Evolutionary conservation across 441 rosid species (phyloP).

Genomic region (Eruca vesicaria): DNA sequence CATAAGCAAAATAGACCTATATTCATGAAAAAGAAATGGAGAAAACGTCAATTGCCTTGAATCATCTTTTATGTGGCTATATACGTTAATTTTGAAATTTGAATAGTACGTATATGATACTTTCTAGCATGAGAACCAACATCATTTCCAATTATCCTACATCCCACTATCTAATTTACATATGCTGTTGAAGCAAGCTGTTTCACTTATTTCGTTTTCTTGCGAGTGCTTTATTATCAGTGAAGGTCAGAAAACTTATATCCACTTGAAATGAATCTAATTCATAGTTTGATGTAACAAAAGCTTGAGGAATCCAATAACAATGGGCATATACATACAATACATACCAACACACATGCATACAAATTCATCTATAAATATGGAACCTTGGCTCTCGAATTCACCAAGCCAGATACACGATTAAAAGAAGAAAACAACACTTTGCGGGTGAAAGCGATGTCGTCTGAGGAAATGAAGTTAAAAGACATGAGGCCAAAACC

Average conservation of each 20-base stretch:
- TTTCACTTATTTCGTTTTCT: not conserved
- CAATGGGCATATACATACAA: not conserved
- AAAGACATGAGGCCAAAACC: not conserved
- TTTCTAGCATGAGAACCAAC: not conserved
- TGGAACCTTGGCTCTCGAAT: not conserved
- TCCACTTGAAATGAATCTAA: conserved; percentile 28
- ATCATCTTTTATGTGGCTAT: no score
- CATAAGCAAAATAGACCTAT: no score
- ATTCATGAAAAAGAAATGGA: no score
- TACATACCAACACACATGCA: not conserved
- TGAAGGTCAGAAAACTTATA: not conserved
- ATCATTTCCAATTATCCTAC: not conserved
- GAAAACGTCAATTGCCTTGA: no score
- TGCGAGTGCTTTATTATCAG: not conserved
- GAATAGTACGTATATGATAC: not conserved
- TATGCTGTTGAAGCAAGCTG: not conserved
- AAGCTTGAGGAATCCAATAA: conserved; percentile 17
- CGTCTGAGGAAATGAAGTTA: not conserved
- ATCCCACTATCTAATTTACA: not conserved
- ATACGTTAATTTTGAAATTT: not conserved
- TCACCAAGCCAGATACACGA: conserved; percentile 7
- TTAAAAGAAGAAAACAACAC: not conserved
- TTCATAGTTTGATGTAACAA: conserved; percentile 31
- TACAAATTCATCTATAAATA: conserved; percentile 31
- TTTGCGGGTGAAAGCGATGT: not conserved